These are phyloP conservation scores for Sesbania bispinosa DNA, from an alignment of 306 rosid species.

Conservation along the genomic window DNA sequence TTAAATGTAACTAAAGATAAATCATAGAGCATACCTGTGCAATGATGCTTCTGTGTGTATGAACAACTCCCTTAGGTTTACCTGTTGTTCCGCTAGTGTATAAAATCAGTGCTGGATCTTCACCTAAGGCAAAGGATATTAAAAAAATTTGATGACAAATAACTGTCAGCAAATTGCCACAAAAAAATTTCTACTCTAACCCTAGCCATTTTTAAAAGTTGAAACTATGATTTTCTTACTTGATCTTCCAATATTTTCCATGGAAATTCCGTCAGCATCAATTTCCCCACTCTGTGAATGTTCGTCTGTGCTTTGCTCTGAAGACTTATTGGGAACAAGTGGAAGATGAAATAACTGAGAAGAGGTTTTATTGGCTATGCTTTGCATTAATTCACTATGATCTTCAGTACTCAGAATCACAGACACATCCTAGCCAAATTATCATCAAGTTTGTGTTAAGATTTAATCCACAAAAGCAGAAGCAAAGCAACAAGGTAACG, in stretches of 20 bases:
- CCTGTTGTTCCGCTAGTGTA: conserved; percentile 98
- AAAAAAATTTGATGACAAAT: conserved; percentile 22
- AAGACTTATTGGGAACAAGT: conserved; percentile 47
- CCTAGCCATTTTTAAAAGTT: conserved; percentile 5
- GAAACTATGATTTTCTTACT: conserved; percentile 44
- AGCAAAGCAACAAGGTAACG: neutral
- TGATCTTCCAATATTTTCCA: conserved; percentile 33
- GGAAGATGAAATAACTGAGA: conserved; percentile 68
- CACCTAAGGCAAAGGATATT: conserved; percentile 52
- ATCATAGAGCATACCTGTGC: conserved; percentile 59
- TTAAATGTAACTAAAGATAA: conserved; percentile 15
- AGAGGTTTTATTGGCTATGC: conserved; percentile 64
- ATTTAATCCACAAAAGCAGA: conserved; percentile 20
- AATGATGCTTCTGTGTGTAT: conserved; percentile 77
- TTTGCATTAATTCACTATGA: conserved; percentile 69
- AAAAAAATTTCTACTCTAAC: neutral
- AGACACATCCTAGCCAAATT: conserved; percentile 69
- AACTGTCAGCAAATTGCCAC: conserved; percentile 1
- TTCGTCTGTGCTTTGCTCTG: conserved; percentile 36
- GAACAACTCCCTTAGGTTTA: conserved; percentile 97
- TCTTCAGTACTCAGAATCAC: conserved; percentile 85
- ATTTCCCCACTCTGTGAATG: conserved; percentile 38
- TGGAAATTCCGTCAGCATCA: conserved; percentile 37
- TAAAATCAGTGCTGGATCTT: conserved; percentile 82
- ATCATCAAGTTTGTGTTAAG: conserved; percentile 10